Evolutionary conservation across 768 basidiomycete genomes (phyloP).

Genomic region (Psilocybe subaeruginosa): DNA sequence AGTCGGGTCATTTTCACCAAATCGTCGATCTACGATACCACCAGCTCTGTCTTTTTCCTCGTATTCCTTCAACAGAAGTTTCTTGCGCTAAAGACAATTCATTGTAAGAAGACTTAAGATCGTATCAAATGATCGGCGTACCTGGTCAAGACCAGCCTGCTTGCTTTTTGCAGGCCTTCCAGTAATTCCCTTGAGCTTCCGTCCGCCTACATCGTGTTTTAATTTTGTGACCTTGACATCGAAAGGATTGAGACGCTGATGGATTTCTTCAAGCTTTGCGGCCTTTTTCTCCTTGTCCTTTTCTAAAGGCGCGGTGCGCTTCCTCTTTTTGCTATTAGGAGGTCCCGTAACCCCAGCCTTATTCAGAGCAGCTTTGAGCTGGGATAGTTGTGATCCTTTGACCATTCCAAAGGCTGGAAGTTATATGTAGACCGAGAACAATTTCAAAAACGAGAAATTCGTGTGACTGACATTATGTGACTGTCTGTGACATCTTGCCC

Average conservation of each 20-base stretch:
- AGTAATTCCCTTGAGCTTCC: constrained; percentile 79
- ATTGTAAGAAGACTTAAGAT: constrained; percentile 1
- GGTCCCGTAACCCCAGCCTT: constrained; percentile 77
- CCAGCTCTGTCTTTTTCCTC: constrained; percentile 82
- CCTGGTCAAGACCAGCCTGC: constrained; percentile 89
- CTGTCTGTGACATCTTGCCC: neutral
- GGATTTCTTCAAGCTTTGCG: constrained; percentile 81
- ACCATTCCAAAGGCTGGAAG: constrained; percentile 46
- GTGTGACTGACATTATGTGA: constrained; percentile 27
- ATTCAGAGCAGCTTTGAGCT: constrained; percentile 85
- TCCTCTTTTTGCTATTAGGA: constrained; percentile 66
- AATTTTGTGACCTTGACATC: constrained; percentile 91
- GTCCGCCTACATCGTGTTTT: constrained; percentile 91
- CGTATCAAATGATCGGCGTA: constrained; percentile 33
- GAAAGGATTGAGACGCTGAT: constrained; percentile 89
- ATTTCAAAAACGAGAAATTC: constrained; percentile 25
- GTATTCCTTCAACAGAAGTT: constrained; percentile 87
- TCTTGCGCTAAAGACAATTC: constrained; percentile 64
- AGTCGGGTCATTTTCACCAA: constrained; percentile 92
- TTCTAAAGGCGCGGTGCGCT: constrained; percentile 60
- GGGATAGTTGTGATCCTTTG: constrained; percentile 87
- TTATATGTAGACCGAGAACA: neutral
- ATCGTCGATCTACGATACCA: constrained; percentile 90
- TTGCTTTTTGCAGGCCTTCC: constrained; percentile 90
- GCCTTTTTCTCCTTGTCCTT: constrained; percentile 84